These are phyloP conservation scores for Russula olivacea DNA, from an alignment of 768 basidiomycete genomes.

Conservation along the genomic window DNA sequence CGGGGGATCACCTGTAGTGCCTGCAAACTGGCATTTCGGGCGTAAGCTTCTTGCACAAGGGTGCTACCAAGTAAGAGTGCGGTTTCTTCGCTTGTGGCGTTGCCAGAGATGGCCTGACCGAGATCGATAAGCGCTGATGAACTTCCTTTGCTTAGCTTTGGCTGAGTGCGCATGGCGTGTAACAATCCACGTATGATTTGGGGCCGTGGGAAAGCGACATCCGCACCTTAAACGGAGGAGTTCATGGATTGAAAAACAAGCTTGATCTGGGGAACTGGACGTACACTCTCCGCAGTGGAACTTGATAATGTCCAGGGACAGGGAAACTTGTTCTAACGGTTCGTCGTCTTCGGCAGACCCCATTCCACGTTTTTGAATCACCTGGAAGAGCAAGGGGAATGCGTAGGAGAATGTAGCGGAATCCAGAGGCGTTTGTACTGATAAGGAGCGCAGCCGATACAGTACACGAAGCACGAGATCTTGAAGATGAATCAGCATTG, in stretches of 20 bases:
- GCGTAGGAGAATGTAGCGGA: conserved; percentile 79
- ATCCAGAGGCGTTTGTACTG: conserved; percentile 79
- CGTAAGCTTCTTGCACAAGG: conserved; percentile 80
- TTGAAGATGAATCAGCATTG: conserved; percentile 30
- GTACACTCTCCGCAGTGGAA: conserved; percentile 70
- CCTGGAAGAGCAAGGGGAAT: conserved; percentile 65
- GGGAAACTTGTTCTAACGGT: conserved; percentile 71
- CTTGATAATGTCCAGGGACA: conserved; percentile 62
- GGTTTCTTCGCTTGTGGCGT: conserved; percentile 58
- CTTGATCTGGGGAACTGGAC: conserved; percentile 28
- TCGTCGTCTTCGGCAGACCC: conserved; percentile 62
- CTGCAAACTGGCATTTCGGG: conserved; percentile 84
- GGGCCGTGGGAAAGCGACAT: conserved; percentile 67
- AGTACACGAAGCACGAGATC: conserved; percentile 80
- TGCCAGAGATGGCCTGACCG: conserved; percentile 69
- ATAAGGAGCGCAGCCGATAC: conserved; percentile 72
- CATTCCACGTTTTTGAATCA: conserved; percentile 67
- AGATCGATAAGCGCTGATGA: conserved; percentile 75
- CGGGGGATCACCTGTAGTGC: conserved; percentile 64
- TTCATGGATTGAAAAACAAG: conserved; percentile 4
- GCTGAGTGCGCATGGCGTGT: conserved; percentile 67
- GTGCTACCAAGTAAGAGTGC: conserved; percentile 63
- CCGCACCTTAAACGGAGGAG: conserved; percentile 47
- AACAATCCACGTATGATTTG: conserved; percentile 64
- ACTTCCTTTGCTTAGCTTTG: conserved; percentile 76